Evolutionary conservation across 345 rosid genomes (phyloP), one percentile per base, ranked within the genome.

Genomic region (Aquilaria sinensis): DNA sequence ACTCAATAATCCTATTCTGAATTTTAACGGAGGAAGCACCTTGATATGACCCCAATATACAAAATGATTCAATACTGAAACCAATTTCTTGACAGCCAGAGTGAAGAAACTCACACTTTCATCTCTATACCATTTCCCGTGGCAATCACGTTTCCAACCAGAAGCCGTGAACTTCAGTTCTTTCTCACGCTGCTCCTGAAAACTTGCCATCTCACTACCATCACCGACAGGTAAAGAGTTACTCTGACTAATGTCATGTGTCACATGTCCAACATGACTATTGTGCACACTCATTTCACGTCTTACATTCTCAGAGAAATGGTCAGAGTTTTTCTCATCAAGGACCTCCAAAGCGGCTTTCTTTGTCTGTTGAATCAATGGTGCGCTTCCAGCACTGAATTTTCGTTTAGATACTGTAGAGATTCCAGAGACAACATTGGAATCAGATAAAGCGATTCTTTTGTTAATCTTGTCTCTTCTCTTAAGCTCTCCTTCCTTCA

Each of bases 121-220:
- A 64, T 82, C 86, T 64, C 66, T 72, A 58, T 62, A 77, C 87
- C 84, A 79, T 80, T 67, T 77, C 30, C 87, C 87, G 67, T 77
- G 73, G 59, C 84, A 63, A 50, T 79, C 78, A 7, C 77, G 82
- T 72, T 82, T 82, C 84, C 87, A 82, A 53, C 87, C 87, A 9
- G 84, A 77, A 64, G 78, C 74, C 59, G 65, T 77, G 64, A 82
- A 82, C 74, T 75, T 73, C 47, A 80, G 80, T 58, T 79, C 84
- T 57, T 63, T 80, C 68, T 82, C 82, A 12, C 67, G 66, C 12
- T 59, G 70, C 64, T 66, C 78, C 56, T 47, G 57, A 47, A 70
- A 68, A 57, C 75, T 68, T 61, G 66, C 63, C 63, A 31, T 58
- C 3, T 53, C 51, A 6, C 51, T 61, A 9, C 66, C 63, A 66